Evolutionary conservation across 306 rosid species (phyloP).

Genomic region (Rosa persica): DNA sequence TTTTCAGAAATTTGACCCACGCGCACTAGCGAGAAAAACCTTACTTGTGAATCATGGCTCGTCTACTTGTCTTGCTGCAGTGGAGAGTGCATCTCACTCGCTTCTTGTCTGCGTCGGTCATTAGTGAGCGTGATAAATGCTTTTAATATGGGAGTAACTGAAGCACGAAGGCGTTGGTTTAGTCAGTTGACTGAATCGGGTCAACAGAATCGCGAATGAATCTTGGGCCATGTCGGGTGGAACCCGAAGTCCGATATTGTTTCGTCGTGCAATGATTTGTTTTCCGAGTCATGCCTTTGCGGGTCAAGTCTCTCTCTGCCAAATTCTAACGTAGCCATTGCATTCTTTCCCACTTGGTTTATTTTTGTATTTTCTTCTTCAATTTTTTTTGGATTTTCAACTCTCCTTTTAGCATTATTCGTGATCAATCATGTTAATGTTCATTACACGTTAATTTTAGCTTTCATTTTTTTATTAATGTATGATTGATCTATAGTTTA

Average conservation of each 20-base stretch:
- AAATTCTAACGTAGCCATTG: neutral
- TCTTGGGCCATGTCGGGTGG: constrained; percentile 21
- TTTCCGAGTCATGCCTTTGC: neutral
- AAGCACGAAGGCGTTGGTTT: constrained; percentile 19
- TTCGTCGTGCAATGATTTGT: neutral
- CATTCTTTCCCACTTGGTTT: neutral
- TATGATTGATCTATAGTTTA: neutral
- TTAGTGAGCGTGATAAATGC: neutral
- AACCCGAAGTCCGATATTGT: constrained; percentile 5
- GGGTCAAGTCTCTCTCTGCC: neutral
- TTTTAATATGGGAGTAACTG: neutral
- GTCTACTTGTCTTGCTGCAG: neutral
- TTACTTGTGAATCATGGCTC: neutral
- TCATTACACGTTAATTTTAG: neutral
- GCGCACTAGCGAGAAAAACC: neutral
- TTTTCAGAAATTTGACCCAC: neutral
- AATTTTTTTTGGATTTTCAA: neutral
- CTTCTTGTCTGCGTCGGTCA: neutral
- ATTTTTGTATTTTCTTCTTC: neutral
- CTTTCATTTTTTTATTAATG: neutral
- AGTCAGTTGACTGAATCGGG: constrained; percentile 46
- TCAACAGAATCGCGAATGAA: constrained; percentile 4
- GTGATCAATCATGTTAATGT: neutral
- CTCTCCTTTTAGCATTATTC: neutral
- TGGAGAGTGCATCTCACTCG: neutral